Percentiles rank a stretch among this genome's conserved stretches.
These are phyloP conservation scores for Pythium folliculosum DNA, from an alignment of 352 stramenopile genomes.

Conservation along the genomic window DNA sequence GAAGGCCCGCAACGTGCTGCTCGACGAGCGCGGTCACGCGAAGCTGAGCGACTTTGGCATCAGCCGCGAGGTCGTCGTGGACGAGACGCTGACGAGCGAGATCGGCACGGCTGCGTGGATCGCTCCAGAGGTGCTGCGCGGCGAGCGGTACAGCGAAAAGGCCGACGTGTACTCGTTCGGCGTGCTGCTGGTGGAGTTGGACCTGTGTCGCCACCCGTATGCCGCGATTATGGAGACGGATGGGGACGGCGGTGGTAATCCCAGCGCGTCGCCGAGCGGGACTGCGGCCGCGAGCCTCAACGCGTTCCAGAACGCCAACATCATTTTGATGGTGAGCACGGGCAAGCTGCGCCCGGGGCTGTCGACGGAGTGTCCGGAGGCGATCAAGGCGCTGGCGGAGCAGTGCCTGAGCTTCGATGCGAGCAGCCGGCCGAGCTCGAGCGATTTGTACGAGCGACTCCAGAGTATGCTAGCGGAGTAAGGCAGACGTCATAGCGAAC, in stretches of 20 bases:
- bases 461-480: too few relatives aligned
- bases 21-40: background rate
- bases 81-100: constrained; percentile 8
- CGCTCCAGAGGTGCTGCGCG: background rate
- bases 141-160: constrained; percentile 1
- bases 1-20: constrained; percentile 1
- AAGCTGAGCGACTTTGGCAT: constrained; percentile 34
- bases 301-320: background rate
- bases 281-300: background rate
- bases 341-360: constrained; percentile 22
- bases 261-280: background rate
- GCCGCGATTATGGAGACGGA: background rate
- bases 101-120: constrained; percentile 5
- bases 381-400: constrained; percentile 17
- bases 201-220: background rate
- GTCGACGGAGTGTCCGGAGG: constrained; percentile 9
- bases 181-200: constrained; percentile 4
- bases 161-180: constrained; percentile 3
- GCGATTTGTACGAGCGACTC: too few relatives aligned
- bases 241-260: background rate
- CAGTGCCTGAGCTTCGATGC: constrained; percentile 25
- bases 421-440: background rate
- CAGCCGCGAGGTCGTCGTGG: constrained; percentile 14
- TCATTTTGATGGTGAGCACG: constrained; percentile 18
- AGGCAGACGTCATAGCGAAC: background rate